Evolutionary conservation across 495 filamentous ascomycete genomes (phyloP).

Genomic region (Hyaloscypha variabilis): DNA sequence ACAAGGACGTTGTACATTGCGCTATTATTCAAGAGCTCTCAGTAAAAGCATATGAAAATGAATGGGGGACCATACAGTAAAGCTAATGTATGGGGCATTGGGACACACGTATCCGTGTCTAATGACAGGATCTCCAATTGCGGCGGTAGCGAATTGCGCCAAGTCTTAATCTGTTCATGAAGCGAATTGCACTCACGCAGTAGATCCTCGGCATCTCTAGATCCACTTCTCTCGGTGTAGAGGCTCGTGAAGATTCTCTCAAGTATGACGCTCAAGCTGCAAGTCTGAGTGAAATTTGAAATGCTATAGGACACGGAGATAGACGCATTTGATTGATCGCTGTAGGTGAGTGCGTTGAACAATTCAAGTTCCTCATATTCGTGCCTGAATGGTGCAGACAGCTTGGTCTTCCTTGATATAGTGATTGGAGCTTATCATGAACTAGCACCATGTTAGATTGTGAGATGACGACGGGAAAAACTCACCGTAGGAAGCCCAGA

Average conservation of each 20-base stretch:
- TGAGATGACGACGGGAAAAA: background rate
- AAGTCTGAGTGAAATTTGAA: constrained; percentile 34
- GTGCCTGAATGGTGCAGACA: constrained; percentile 13
- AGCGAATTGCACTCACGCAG: background rate
- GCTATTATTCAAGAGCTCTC: no score
- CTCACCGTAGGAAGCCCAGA: constrained; percentile 47
- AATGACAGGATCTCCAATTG: constrained; percentile 26
- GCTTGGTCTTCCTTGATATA: constrained; percentile 16
- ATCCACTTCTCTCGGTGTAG: constrained; percentile 30
- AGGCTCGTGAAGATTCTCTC: constrained; percentile 31
- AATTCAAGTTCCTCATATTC: constrained; percentile 17
- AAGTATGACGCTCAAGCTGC: constrained; percentile 34
- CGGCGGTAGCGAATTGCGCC: constrained; percentile 24
- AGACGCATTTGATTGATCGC: background rate
- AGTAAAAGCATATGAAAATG: no score
- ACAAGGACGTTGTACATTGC: constrained; percentile 28
- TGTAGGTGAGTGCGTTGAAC: background rate
- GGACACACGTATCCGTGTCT: no score
- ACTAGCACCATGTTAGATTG: constrained; percentile 7
- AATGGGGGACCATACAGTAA: no score
- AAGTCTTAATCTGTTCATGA: constrained; percentile 20
- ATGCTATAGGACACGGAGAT: constrained; percentile 2
- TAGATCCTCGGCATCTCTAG: constrained; percentile 26
- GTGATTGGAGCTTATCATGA: constrained; percentile 21
- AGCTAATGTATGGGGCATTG: constrained; percentile 30